Evolutionary conservation across 2,329 filamentous ascomycete genomes (phyloP), one percentile per base, ranked within the genome.

Genomic region (Didymella arachidicola): DNA sequence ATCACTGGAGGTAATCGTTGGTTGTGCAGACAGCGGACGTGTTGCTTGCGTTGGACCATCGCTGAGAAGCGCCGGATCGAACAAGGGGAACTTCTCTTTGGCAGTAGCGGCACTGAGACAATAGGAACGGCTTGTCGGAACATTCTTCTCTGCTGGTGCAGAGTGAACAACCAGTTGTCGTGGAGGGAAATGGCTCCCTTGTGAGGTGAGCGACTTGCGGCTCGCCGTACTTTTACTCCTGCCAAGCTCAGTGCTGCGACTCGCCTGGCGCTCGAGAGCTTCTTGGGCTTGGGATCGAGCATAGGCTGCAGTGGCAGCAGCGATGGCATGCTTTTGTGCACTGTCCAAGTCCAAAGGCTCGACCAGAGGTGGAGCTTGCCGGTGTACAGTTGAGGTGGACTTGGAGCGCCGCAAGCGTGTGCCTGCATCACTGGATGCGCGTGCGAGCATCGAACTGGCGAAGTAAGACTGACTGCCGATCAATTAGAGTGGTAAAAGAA

Each of bases 141-240:
- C 49, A 5, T 29, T 47, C 22, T 60, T 68, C n/a, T 62, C 60
- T 7, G 57, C 34, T 34, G 72, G 59, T 7, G 61, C 44, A 27
- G 70, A 71, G 30, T 70, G 69, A 45, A 73, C 59, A 53, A 71
- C 74, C 2, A 72, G 68, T 8, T 68, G 70, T 41, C 73, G 67
- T 10, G 70, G 63, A n/a, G 74, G 74, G 42, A 78, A 77, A 52
- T 77, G 75, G 43, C 72, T 75, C 46, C 75, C 75, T 54, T 77
- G 72, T 3, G 72, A 71, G 0, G 58, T 64, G 45, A 70, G 57
- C 22, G 73, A 72, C 41, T 71, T 74, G 47, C 72, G 69, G 57
- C 73, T 77, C 16, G 72, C 63, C 42, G 66, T 76, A 58, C 74
- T 78, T 56, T 72, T 76, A 11, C 68, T 65, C 29, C 73, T 62